Evolutionary conservation across 2,329 filamentous ascomycete species (phyloP), one percentile per base, ranked within the genome.

Genomic region (Xylaria sp.): DNA sequence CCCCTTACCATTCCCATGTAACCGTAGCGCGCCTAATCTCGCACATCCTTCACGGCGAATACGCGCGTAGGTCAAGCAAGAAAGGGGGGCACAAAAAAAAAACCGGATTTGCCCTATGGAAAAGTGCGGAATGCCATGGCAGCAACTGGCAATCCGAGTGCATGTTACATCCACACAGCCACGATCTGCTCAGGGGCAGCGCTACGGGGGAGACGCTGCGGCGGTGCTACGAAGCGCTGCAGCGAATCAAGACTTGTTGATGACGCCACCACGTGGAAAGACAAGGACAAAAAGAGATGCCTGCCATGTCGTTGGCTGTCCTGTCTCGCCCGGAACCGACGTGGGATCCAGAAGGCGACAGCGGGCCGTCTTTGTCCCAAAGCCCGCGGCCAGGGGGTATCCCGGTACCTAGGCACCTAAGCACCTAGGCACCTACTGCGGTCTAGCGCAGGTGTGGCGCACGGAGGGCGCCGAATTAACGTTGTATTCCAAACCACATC

Each of bases 181-280:
- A 60, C 48, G n/a, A 57, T 63, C 46, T 41, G 11, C 31, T 17
- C n/a, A n/a, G n/a, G n/a, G n/a, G n/a, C n/a, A n/a, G n/a, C n/a
- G n/a, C n/a, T n/a, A n/a, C n/a, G n/a, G 13, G 40, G 40, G 31
- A 27, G 31, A 11, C 9, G 31, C 29, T 43, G 53, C 53, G 31
- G 41, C 38, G 40, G 47, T 35, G 47, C 40, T 41, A 53, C 48
- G n/a, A 33, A 48, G 23, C 31, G 21, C 15, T 7, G n/a, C 6
- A 31, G 17, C 57, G 49, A 60, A 60, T 54, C 57, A 35, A 21
- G 6, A n/a, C 27, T 41, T 49, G 29, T 17, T 38, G 49, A 38
- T 19, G 38, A 33, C 55, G 44, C 51, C 56, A 63, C 60, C 60
- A 63, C 60, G 60, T 63, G 60, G 60, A 17, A 43, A 25, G 15